Base-by-base conservation (phyloP, 371 early-diverging fungal genomes). In the Haplosporangium sp. region DNA sequence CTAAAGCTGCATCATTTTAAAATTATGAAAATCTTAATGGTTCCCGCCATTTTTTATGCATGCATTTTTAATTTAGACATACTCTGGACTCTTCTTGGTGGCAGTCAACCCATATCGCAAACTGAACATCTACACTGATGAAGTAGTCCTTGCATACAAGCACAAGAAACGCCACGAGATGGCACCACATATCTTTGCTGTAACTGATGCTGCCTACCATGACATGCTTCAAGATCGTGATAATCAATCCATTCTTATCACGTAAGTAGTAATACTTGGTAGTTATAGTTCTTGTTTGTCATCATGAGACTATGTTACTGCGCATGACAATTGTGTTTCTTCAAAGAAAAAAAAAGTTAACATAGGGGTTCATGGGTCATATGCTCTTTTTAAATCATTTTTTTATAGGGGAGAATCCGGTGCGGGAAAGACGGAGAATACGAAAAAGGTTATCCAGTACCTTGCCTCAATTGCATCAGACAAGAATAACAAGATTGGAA, bases 361-460 rank as follows among this genome's bases (percentile, higher is more conserved):
- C 71, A 58, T 60, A 57, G 45, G 57, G 63, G 63, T 20, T 45
- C 37, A 37, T 50, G 15, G 4, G 39, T 34, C 27, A 19, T 47
- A 17, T 59, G 17, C 34, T 4, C 9, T 27, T 27, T 27, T 27
- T 37, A 15, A 48, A 9, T 37, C 37, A 11, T 42, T 50, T 47
- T 27, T 27, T 27, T 27, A 27, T 68, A 96, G 95, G 53, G 99
- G 99, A 69, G 99, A 99, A 87, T 98, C 99, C 27, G 99, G 99
- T 47, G 99, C 99, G 37, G 99, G 99, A 63, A 99, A 99, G 86
- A 99, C 99, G 9, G 99, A 99, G 85, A 99, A 98, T 85, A 99
- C 99, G 19, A 99, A 99, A 78, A 97, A 97, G 72, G 98, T 99
- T n/a, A 99, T 99, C 64, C 97, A 98, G 81, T 99, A 99, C 85